Evolutionary conservation across 2,329 filamentous ascomycete genomes (phyloP).

Genomic region (Stylonectria norvegica): DNA sequence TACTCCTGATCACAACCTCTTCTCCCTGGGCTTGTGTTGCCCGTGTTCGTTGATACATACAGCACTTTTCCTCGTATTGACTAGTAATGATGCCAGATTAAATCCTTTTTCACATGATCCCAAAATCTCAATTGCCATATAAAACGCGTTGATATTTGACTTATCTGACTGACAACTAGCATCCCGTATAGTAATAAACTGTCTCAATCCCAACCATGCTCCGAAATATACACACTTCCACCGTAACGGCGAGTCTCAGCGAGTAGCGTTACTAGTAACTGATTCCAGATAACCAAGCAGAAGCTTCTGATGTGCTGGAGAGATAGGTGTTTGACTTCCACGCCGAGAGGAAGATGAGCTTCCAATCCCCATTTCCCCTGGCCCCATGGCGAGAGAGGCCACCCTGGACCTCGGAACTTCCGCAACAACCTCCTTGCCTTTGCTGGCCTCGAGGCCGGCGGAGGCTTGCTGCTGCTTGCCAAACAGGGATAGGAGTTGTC

Average conservation of each 20-base stretch:
- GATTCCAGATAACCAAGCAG: constrained; percentile 70
- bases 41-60: no score
- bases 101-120: no score
- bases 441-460: constrained; percentile 21
- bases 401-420: constrained; percentile 35
- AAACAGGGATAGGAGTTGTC: constrained; percentile 59
- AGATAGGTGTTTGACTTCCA: constrained; percentile 54
- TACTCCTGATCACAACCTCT: no score
- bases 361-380: constrained; percentile 28
- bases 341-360: constrained; percentile 35
- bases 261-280: constrained; percentile 40
- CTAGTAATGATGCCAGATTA: no score
- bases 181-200: constrained; percentile 17
- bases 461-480: constrained; percentile 40
- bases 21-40: no score
- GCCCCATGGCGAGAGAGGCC: constrained; percentile 43
- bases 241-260: constrained; percentile 17
- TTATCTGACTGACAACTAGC: constrained; percentile 15
- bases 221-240: constrained; percentile 2
- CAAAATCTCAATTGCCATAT: no score
- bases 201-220: constrained; percentile 15
- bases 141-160: neutral
- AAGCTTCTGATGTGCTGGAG: constrained; percentile 71
- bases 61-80: no score
- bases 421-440: constrained; percentile 22